Percentiles rank a stretch among this genome's conserved stretches.
These are phyloP conservation scores for Saccharomycopsis phalli DNA, from an alignment of 1,139 yeast species.

Conservation along the genomic window DNA sequence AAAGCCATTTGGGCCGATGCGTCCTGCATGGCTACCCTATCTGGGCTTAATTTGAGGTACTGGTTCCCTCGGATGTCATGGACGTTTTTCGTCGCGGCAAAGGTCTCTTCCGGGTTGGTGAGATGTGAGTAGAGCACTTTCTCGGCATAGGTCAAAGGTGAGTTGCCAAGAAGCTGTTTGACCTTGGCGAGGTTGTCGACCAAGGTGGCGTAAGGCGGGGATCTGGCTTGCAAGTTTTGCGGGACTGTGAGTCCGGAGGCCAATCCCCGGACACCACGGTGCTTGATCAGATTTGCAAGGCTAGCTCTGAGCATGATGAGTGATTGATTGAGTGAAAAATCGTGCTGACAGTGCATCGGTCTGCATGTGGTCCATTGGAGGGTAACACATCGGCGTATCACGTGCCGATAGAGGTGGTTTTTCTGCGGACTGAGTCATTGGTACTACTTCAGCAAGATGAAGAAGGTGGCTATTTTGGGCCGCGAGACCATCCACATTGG, in stretches of 20 bases:
- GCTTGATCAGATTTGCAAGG: background rate
- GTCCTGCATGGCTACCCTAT: conserved; percentile 98
- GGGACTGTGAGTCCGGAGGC: conserved; percentile 44
- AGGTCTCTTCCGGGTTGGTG: conserved; percentile 73
- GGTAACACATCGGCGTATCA: too few species aligned
- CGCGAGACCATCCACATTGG: conserved; percentile 87
- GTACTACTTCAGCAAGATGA: conserved; percentile 17
- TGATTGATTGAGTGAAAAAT: background rate
- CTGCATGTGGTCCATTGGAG: background rate
- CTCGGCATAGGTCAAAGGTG: conserved; percentile 87
- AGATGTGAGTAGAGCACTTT: conserved; percentile 89
- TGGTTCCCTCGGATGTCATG: conserved; percentile 68
- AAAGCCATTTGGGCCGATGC: conserved; percentile 98
- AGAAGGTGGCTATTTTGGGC: conserved; percentile 67
- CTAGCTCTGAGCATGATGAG: background rate
- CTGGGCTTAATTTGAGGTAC: conserved; percentile 89
- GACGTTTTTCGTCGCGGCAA: conserved; percentile 38
- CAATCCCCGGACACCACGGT: background rate
- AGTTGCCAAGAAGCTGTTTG: conserved; percentile 50
- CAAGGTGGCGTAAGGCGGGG: conserved; percentile 83
- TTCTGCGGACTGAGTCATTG: background rate
- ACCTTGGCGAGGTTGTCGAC: conserved; percentile 55
- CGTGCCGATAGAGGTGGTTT: too few species aligned
- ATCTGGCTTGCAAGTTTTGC: conserved; percentile 50
- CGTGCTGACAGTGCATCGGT: background rate